These are phyloP conservation scores for Citrus trifoliata DNA, from an alignment of 345 rosid genomes.

Conservation along the genomic window DNA sequence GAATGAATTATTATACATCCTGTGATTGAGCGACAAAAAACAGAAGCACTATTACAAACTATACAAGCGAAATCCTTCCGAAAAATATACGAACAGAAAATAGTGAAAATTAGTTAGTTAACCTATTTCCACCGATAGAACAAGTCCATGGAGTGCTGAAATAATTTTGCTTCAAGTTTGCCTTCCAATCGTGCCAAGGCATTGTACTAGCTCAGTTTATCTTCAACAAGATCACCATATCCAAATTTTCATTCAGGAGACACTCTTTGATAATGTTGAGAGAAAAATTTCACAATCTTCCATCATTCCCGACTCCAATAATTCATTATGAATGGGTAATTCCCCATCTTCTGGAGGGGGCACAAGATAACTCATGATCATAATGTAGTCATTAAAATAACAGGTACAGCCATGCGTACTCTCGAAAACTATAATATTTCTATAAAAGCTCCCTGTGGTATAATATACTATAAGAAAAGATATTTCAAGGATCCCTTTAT, in stretches of 20 bases:
- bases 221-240: not conserved
- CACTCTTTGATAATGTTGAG: not conserved
- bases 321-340: constrained; percentile 1
- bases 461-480: not conserved
- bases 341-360: constrained; percentile 12
- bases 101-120: not conserved
- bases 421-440: not conserved
- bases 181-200: not conserved
- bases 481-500: not conserved
- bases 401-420: not conserved
- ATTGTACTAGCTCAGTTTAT: not conserved
- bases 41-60: not conserved
- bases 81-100: too few species aligned
- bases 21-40: not conserved
- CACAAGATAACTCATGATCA: not conserved
- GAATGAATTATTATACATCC: not conserved
- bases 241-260: not conserved
- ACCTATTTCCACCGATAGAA: not conserved
- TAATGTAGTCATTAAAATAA: not conserved
- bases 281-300: constrained; percentile 5
- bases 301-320: not conserved
- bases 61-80: not conserved
- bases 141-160: constrained; percentile 25
- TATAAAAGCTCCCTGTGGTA: not conserved
- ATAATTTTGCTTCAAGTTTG: constrained; percentile 1